Evolutionary conservation across 2,329 filamentous ascomycete species (phyloP).

Genomic region (Gyromitra esculenta): DNA sequence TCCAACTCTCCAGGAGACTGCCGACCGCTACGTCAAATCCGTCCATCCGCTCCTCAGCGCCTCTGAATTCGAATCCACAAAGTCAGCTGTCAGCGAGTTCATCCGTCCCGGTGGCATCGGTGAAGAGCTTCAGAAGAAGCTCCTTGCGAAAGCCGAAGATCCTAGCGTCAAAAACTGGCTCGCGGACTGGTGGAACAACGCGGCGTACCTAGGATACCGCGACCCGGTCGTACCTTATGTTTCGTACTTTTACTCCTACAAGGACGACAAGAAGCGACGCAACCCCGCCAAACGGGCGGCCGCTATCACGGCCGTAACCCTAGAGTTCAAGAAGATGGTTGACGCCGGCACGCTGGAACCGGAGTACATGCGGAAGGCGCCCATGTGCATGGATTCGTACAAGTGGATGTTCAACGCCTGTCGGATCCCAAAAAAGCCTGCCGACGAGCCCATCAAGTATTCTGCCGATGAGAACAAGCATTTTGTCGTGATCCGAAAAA

Average conservation of each 20-base stretch:
- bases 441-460: constrained; percentile 86
- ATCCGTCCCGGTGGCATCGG: constrained; percentile 85
- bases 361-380: constrained; percentile 98
- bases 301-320: constrained; percentile 81
- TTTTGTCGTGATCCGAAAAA: constrained; percentile 90
- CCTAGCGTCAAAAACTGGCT: constrained; percentile 92
- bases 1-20: constrained; percentile 82
- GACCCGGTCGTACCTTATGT: constrained; percentile 98
- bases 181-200: constrained; percentile 97
- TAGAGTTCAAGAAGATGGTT: constrained; percentile 95
- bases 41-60: constrained; percentile 77
- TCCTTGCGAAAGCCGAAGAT: constrained; percentile 80
- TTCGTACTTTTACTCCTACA: constrained; percentile 99
- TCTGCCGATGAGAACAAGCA: constrained; percentile 79
- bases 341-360: constrained; percentile 85
- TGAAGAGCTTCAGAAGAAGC: constrained; percentile 84
- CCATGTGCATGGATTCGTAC: constrained; percentile 98
- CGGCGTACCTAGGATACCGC: constrained; percentile 89
- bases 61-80: constrained; percentile 75
- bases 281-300: constrained; percentile 93
- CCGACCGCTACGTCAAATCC: constrained; percentile 80
- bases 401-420: constrained; percentile 98
- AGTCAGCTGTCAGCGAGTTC: constrained; percentile 87
- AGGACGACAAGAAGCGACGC: constrained; percentile 86
- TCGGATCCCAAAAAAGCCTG: constrained; percentile 81